phyloP scores from a whole-genome alignment of 306 rosid genomes.

The Bauhinia variegata region DNA sequence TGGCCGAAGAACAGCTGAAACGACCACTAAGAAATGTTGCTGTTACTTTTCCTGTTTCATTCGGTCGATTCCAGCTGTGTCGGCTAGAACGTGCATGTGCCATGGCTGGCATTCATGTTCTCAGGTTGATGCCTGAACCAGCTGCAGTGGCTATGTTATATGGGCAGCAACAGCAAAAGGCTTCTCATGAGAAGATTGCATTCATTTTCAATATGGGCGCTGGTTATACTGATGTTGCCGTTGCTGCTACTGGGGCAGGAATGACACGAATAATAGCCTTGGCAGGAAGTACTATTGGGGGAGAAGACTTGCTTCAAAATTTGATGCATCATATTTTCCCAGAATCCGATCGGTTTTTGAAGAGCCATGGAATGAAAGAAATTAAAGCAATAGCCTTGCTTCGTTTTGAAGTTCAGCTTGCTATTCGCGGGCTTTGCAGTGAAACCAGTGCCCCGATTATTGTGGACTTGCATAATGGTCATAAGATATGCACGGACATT shows the following conservation, averaged over 20 bases:
- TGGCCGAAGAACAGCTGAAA: constrained; percentile 68
- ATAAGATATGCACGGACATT: constrained; percentile 58
- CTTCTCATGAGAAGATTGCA: constrained; percentile 68
- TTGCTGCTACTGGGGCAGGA: constrained; percentile 77
- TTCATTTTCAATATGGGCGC: constrained; percentile 91
- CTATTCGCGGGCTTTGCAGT: constrained; percentile 73
- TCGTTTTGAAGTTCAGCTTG: constrained; percentile 74
- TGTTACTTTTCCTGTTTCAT: constrained; percentile 82
- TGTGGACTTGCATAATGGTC: constrained; percentile 64
- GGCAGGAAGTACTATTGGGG: constrained; percentile 83
- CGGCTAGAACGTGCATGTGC: constrained; percentile 85
- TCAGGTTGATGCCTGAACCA: constrained; percentile 86
- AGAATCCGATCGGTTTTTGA: constrained; percentile 50
- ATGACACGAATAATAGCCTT: constrained; percentile 79
- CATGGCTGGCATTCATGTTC: constrained; percentile 84
- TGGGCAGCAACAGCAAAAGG: constrained; percentile 71
- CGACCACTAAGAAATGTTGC: constrained; percentile 68
- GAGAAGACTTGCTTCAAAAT: constrained; percentile 93
- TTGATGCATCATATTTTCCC: constrained; percentile 73
- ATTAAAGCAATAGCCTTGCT: constrained; percentile 64
- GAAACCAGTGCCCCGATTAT: constrained; percentile 53
- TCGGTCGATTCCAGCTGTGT: constrained; percentile 78
- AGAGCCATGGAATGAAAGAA: constrained; percentile 52
- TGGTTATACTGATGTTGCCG: constrained; percentile 86
- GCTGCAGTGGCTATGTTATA: constrained; percentile 89